phyloP scores from a whole-genome alignment of 192 early-diverging fungal species.

The Entomortierella beljakovae region DNA sequence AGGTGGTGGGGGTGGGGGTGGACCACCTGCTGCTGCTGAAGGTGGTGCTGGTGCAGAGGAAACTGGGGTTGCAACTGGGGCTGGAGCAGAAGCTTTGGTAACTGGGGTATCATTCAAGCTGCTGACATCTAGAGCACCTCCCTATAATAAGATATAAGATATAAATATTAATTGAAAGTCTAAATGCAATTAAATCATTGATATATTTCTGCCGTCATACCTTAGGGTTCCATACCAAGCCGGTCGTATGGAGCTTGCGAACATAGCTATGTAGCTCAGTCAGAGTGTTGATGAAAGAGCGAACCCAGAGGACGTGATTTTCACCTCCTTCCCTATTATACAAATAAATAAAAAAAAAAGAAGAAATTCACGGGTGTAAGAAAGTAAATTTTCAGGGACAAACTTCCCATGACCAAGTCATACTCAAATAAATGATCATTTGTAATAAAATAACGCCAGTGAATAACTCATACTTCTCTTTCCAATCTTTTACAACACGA shows the following conservation, averaged over 20 bases:
- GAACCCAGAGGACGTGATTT: conserved; percentile 89
- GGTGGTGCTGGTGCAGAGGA: conserved; percentile 47
- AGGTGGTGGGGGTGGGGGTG: conserved; percentile 72
- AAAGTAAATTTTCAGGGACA: not conserved
- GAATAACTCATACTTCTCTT: conserved; percentile 76
- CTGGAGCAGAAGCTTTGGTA: conserved; percentile 53
- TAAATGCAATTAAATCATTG: not conserved
- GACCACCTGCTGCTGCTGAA: conserved; percentile 53
- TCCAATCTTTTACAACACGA: conserved; percentile 89
- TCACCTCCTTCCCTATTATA: conserved; percentile 69
- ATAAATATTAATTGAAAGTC: not conserved
- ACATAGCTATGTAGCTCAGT: conserved; percentile 87
- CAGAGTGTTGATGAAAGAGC: conserved; percentile 74
- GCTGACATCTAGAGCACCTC: conserved; percentile 31
- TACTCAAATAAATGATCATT: not conserved
- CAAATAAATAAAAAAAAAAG: not conserved
- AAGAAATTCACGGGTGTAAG: not conserved
- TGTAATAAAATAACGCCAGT: not conserved
- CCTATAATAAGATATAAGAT: conserved; percentile 8
- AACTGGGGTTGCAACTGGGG: conserved; percentile 57
- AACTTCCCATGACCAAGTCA: not conserved
- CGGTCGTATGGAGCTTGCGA: conserved; percentile 89
- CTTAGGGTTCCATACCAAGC: conserved; percentile 92
- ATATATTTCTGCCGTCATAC: conserved; percentile 11
- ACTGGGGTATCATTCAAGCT: conserved; percentile 50